A percentile compares a stretch with the other conserved stretches of the same genome.
Evolutionary conservation across 1,284 basidiomycete genomes (phyloP).

Genomic region (Kwoniella shivajii): DNA sequence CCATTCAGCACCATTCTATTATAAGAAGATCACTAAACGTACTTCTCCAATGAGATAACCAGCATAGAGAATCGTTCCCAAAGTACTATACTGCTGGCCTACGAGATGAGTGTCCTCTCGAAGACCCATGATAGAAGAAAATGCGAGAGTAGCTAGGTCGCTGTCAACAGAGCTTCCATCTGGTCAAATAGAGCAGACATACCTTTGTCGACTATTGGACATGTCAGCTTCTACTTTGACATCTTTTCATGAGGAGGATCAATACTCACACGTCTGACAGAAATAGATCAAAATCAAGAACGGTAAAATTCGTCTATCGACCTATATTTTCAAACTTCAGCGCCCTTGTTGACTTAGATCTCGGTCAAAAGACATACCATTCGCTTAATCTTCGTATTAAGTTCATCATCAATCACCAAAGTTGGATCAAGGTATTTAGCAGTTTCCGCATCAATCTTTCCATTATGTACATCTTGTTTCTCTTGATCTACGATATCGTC

Average conservation of each 20-base stretch:
- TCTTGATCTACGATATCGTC: background rate
- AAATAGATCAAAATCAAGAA: constrained; percentile 31
- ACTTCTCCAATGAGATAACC: constrained; percentile 36
- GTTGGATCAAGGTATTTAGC: constrained; percentile 28
- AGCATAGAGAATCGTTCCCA: constrained; percentile 37
- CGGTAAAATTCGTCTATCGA: constrained; percentile 28
- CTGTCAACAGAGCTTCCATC: background rate
- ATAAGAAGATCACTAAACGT: background rate
- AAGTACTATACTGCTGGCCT: constrained; percentile 31
- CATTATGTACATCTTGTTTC: constrained; percentile 1
- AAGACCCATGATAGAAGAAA: constrained; percentile 27
- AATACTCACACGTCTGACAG: constrained; percentile 25
- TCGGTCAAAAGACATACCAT: constrained; percentile 17
- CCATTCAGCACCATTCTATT: background rate
- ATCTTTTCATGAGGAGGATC: background rate
- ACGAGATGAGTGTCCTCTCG: constrained; percentile 31
- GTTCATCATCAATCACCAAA: constrained; percentile 27
- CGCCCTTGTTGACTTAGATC: background rate
- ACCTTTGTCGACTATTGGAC: constrained; percentile 22
- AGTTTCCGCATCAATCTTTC: constrained; percentile 25
- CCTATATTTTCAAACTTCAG: constrained; percentile 1
- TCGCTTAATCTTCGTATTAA: constrained; percentile 23
- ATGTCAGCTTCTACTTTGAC: background rate
- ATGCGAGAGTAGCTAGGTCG: constrained; percentile 24
- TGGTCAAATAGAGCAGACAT: background rate